Base-by-base conservation (phyloP, 345 rosid species). In the Stellera chamaejasme region DNA sequence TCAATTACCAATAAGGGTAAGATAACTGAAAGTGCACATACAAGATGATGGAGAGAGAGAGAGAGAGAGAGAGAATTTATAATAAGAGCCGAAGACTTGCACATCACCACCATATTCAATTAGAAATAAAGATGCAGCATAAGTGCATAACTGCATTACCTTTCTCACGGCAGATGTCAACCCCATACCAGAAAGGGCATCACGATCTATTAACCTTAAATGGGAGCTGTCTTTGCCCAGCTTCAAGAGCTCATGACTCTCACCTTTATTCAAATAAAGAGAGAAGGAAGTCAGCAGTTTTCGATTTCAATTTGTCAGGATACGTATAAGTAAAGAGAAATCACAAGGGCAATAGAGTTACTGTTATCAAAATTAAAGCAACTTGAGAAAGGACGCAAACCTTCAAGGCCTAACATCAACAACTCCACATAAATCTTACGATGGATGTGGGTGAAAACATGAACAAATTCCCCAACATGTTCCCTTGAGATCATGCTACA, bases 391-490 rank as follows among this genome's bases (percentile, higher is more conserved):
- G 61, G 42, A 5, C 46, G 15, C 64, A 52, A 61, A 87, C 98
- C 90, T 80, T 79, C 76, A 32, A 80, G 78, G 50, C 44, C 72
- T 48, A 91, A 52, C 15, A 74, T 75, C 70, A 92, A 58, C 66
- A 83, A 68, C 66, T 92, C 98, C 63, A 75, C 95, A 52, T 73
- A 84, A 52, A 85, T 65, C 76, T 79, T 88, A 23, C 92, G 85
- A 57, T 85, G 88, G 49, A 92, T 92, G 71, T 88, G 96, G 27
- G 82, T 70, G 73, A 91, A 91, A 56, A 85, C 58, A 59, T 91
- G 96, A 47, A 83, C 70, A 59, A 91, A 91, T 57, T 91, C 90
- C 60, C 98, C 98, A 43, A 91, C 65, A 52, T 85, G 70, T 76
- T 85, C 83, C 66, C 98, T 78, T 27, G 65, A 58, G 67, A 83